A percentile compares a stretch with the other conserved stretches of the same genome.
These are phyloP conservation scores for Leccinum brunneo-olivaceum DNA, from an alignment of 1,284 basidiomycete genomes.

Conservation along the genomic window DNA sequence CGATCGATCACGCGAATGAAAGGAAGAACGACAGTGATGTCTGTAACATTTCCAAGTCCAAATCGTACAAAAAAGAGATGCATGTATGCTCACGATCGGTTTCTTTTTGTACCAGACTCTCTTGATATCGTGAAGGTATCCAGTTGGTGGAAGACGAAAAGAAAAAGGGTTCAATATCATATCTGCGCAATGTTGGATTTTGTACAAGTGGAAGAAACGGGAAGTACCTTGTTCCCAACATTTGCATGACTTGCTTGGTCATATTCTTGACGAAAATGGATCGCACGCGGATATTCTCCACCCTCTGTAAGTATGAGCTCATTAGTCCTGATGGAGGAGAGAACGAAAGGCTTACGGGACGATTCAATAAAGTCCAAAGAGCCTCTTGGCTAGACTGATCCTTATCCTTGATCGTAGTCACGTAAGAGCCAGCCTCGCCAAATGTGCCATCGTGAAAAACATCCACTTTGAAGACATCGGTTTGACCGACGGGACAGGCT, in stretches of 20 bases:
- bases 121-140: constrained; percentile 51
- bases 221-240: constrained; percentile 43
- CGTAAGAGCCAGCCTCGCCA: neutral
- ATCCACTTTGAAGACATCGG: constrained; percentile 38
- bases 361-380: constrained; percentile 36
- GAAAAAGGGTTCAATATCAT: constrained; percentile 47
- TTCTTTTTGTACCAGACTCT: constrained; percentile 29
- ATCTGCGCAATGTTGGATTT: constrained; percentile 12
- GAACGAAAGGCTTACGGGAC: constrained; percentile 12
- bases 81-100: constrained; percentile 40
- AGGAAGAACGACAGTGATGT: constrained; percentile 47
- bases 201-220: neutral
- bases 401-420: constrained; percentile 15
- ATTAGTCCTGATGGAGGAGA: neutral
- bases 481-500: constrained; percentile 20
- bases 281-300: constrained; percentile 35
- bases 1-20: constrained; percentile 33
- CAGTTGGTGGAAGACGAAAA: constrained; percentile 51
- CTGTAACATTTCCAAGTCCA: constrained; percentile 23
- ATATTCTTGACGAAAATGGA: constrained; percentile 45
- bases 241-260: constrained; percentile 42
- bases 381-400: constrained; percentile 19
- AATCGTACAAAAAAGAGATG: neutral
- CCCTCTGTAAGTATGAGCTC: constrained; percentile 25
- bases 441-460: constrained; percentile 36